Conservation (phyloP, 495 filamentous ascomycete genomes). For the Talaromyces liani region DNA sequence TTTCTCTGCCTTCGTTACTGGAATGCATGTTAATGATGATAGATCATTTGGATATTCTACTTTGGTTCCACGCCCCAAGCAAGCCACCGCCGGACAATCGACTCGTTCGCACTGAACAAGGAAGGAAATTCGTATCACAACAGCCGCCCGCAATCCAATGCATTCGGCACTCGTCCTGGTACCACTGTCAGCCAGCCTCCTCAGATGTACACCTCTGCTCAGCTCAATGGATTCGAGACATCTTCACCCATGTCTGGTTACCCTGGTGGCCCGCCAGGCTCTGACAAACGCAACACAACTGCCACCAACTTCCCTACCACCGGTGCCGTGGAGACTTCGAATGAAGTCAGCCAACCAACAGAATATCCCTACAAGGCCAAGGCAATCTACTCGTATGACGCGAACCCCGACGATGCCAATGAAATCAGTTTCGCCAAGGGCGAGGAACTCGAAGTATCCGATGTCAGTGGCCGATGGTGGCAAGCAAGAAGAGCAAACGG, state of each 20-base stretch:
- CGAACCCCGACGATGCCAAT: conserved; percentile 95
- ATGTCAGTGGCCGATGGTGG: conserved; percentile 98
- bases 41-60: conserved; percentile 99
- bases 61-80: conserved; percentile 89
- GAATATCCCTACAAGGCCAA: conserved; percentile 97
- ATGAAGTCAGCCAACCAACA: conserved; percentile 70
- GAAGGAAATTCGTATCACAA: conserved; percentile 70
- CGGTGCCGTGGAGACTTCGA: conserved; percentile 26
- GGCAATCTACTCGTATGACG: conserved; percentile 98
- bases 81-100: conserved; percentile 82
- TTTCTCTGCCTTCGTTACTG: conserved; percentile 8
- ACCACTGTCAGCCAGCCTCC: conserved; percentile 71
- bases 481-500: conserved; percentile 87
- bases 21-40: neutral
- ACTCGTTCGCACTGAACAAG: conserved; percentile 93
- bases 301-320: conserved; percentile 44
- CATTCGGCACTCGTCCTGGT: conserved; percentile 59
- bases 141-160: conserved; percentile 41
- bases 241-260: conserved; percentile 83
- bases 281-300: conserved; percentile 49
- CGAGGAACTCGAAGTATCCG: conserved; percentile 92
- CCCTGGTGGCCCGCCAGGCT: conserved; percentile 54
- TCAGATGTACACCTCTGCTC: conserved; percentile 95
- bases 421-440: conserved; percentile 97
- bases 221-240: conserved; percentile 93